Conservation (phyloP, 202 grass and related monocot species). For the Saccharum hybrid region DNA sequence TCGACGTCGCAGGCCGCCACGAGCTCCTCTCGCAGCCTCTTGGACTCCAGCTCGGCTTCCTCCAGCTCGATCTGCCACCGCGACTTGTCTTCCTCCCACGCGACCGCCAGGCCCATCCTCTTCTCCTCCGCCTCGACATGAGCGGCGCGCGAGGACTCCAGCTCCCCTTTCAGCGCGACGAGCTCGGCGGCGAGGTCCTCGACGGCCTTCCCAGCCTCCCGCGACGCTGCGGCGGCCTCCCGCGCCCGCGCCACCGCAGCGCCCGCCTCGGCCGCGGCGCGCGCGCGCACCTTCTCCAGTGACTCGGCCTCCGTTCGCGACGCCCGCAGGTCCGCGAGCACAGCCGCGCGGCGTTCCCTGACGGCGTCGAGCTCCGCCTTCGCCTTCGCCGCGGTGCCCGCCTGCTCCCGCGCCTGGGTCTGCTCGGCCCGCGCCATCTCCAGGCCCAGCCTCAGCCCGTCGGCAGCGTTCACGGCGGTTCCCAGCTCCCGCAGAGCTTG, state of each 20-base stretch:
- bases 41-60: constrained; percentile 44
- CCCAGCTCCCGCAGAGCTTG: constrained; percentile 52
- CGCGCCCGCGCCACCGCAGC: constrained; percentile 30
- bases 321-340: constrained; percentile 48
- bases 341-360: constrained; percentile 38
- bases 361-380: constrained; percentile 53
- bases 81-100: constrained; percentile 57
- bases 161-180: constrained; percentile 32
- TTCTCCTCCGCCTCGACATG: constrained; percentile 63
- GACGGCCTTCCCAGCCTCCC: constrained; percentile 43
- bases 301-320: constrained; percentile 52
- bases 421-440: constrained; percentile 60
- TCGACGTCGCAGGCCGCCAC: constrained; percentile 51
- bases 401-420: constrained; percentile 58
- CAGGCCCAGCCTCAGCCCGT: constrained; percentile 55
- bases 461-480: constrained; percentile 34
- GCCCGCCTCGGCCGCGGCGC: constrained; percentile 46
- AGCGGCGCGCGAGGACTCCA: constrained; percentile 50
- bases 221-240: constrained; percentile 27
- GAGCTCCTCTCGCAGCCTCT: constrained; percentile 41
- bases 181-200: constrained; percentile 55
- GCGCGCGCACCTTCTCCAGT: constrained; percentile 45
- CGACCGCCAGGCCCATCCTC: constrained; percentile 36
- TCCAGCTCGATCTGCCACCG: constrained; percentile 60
- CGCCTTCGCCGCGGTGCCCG: constrained; percentile 27